Evolutionary conservation across 768 basidiomycete genomes (phyloP).

Genomic region (Clitopilus passeckerianus): DNA sequence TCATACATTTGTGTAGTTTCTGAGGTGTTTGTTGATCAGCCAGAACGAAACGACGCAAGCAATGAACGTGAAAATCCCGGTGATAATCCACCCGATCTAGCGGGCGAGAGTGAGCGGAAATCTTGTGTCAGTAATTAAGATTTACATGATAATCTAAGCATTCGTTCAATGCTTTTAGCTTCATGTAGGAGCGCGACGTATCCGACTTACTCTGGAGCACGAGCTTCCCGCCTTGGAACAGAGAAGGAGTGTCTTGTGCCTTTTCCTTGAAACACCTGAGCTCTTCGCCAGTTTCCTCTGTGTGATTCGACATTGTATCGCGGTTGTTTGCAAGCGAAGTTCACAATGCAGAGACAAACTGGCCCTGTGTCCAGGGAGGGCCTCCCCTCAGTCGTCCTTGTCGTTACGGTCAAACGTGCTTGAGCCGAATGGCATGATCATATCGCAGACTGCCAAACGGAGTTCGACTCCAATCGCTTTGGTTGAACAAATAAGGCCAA

Average conservation of each 20-base stretch:
- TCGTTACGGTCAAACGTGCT: background rate
- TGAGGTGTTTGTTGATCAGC: constrained; percentile 70
- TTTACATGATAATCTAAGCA: constrained; percentile 55
- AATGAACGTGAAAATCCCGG: constrained; percentile 52
- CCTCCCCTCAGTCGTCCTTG: background rate
- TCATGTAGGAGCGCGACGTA: background rate
- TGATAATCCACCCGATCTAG: constrained; percentile 67
- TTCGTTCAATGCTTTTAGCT: too few species aligned
- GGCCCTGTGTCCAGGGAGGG: background rate
- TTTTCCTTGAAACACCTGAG: constrained; percentile 31
- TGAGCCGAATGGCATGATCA: background rate
- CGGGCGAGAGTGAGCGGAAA: constrained; percentile 1
- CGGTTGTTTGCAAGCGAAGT: background rate
- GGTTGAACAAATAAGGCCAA: background rate
- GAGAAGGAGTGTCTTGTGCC: constrained; percentile 42
- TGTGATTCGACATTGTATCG: constrained; percentile 14
- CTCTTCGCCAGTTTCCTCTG: background rate
- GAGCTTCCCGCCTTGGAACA: constrained; percentile 58
- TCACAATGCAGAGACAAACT: background rate
- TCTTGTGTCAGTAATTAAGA: background rate
- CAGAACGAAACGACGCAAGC: constrained; percentile 59
- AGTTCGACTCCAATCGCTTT: background rate
- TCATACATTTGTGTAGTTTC: constrained; percentile 67
- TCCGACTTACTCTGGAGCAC: constrained; percentile 49
- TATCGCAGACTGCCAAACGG: background rate